phyloP scores from a whole-genome alignment of 352 stramenopile species.

The Pythium brachiatum region DNA sequence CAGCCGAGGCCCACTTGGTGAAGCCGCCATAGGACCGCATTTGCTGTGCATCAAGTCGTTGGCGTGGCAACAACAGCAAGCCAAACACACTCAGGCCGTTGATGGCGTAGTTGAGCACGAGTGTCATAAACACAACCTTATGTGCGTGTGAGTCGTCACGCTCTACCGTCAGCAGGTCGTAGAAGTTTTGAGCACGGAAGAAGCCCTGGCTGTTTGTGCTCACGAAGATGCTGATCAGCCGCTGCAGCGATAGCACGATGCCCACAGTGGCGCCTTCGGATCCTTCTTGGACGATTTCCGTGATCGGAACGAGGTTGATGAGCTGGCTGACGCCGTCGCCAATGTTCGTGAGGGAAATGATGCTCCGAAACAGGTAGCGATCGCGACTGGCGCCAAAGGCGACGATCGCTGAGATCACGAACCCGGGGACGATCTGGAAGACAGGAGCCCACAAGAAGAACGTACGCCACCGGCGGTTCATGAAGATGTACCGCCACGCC shows the following conservation, averaged over 20 bases:
- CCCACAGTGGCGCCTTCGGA: slow-evolving; percentile 26
- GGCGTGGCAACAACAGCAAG: slow-evolving; percentile 38
- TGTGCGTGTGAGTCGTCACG: slow-evolving; percentile 19
- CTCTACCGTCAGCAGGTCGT: slow-evolving; percentile 10
- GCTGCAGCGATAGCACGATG: slow-evolving; percentile 27
- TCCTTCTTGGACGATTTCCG: slow-evolving; percentile 32
- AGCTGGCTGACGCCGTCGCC: slow-evolving; percentile 26
- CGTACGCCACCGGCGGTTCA: slow-evolving; percentile 20
- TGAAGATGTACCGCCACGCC: slow-evolving; percentile 21
- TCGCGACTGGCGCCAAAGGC: slow-evolving; percentile 14
- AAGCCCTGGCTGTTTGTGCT: slow-evolving; percentile 27
- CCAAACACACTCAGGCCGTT: slow-evolving; percentile 33
- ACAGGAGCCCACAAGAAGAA: slow-evolving; percentile 20
- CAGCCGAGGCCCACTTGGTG: slow-evolving; percentile 44
- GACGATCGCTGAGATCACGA: slow-evolving; percentile 15
- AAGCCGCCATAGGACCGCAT: slow-evolving; percentile 63
- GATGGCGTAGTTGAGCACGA: slow-evolving; percentile 34
- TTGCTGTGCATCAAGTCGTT: slow-evolving; percentile 66
- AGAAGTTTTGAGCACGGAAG: slow-evolving; percentile 29
- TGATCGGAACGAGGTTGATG: slow-evolving; percentile 29
- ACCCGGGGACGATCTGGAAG: slow-evolving; percentile 14
- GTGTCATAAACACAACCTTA: slow-evolving; percentile 24
- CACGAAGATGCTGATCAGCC: slow-evolving; percentile 31
- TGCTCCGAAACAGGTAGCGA: slow-evolving; percentile 18
- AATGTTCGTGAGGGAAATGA: slow-evolving; percentile 32